These are phyloP conservation scores for Ceratobasidium sp. DNA, from an alignment of 1,284 basidiomycete species.

Conservation along the genomic window DNA sequence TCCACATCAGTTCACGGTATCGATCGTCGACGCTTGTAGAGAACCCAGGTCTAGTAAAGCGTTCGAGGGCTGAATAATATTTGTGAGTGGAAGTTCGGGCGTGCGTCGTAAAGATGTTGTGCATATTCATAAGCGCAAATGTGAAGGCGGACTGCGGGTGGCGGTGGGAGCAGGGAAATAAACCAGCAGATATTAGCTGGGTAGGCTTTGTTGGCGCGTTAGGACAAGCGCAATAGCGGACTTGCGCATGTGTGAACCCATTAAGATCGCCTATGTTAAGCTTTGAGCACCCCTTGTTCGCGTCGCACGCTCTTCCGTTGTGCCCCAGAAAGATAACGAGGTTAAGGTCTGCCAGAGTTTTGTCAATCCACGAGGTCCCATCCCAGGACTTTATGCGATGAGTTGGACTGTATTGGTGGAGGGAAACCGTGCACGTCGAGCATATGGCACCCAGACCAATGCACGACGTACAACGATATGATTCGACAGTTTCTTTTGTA, in stretches of 20 bases:
- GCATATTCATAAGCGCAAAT: background rate
- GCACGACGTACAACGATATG: background rate
- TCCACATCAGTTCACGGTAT: slow-evolving; percentile 15
- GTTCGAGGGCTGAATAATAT: background rate
- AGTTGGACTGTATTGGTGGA: background rate
- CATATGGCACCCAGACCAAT: background rate
- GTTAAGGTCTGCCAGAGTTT: background rate
- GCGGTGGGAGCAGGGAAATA: slow-evolving; percentile 16
- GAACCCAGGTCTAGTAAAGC: slow-evolving; percentile 4
- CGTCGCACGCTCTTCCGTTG: background rate
- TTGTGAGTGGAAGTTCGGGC: background rate
- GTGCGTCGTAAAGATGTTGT: background rate
- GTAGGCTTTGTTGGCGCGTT: background rate
- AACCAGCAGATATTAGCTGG: background rate
- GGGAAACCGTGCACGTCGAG: background rate
- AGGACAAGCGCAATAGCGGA: slow-evolving; percentile 2
- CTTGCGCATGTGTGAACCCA: background rate
- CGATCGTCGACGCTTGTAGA: slow-evolving; percentile 5
- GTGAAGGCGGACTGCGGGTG: slow-evolving; percentile 11
- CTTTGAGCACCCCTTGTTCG: background rate
- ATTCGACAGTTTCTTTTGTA: too few relatives aligned
- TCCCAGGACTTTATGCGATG: background rate
- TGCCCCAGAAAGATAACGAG: slow-evolving; percentile 9
- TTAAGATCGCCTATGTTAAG: slow-evolving; percentile 6
- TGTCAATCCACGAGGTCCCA: background rate